Evolutionary conservation across 306 rosid genomes (phyloP).

Genomic region (Chamaecrista fasciculata): DNA sequence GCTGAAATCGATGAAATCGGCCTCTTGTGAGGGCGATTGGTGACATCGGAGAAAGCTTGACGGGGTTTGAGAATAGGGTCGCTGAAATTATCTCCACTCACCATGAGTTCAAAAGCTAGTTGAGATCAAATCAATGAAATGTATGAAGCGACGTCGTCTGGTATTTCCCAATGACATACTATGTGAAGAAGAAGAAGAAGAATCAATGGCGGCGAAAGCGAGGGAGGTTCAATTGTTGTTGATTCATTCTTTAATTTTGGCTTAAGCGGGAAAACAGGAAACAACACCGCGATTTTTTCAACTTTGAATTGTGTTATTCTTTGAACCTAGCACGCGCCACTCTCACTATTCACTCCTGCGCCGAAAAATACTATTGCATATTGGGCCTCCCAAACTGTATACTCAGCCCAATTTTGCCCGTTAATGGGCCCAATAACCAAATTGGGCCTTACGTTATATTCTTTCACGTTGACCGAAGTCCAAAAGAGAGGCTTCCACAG

Average conservation of each 20-base stretch:
- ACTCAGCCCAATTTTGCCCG: too few relatives aligned
- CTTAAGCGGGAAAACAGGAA: conserved; percentile 18
- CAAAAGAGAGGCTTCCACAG: too few relatives aligned
- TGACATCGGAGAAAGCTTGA: conserved; percentile 49
- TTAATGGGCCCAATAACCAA: too few relatives aligned
- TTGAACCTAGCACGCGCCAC: conserved; percentile 27
- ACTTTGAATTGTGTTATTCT: conserved; percentile 21
- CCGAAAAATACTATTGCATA: too few relatives aligned
- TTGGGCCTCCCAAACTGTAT: too few relatives aligned
- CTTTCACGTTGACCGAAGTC: too few relatives aligned
- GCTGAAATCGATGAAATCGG: conserved; percentile 43
- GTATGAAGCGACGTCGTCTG: neutral
- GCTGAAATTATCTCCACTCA: conserved; percentile 42
- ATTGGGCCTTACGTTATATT: too few relatives aligned
- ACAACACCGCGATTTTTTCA: conserved; percentile 25
- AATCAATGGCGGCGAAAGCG: neutral
- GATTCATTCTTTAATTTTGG: neutral
- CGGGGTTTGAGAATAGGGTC: conserved; percentile 46
- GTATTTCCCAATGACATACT: neutral
- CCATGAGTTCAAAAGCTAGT: conserved; percentile 25
- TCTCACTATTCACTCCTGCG: too few relatives aligned
- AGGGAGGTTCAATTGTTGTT: neutral
- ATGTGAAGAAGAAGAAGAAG: neutral
- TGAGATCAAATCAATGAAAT: neutral
- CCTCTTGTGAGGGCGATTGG: conserved; percentile 59